Evolutionary conservation across 495 filamentous ascomycete genomes (phyloP), one percentile per base, ranked within the genome.

Genomic region (Sabuloglossum arenarium): DNA sequence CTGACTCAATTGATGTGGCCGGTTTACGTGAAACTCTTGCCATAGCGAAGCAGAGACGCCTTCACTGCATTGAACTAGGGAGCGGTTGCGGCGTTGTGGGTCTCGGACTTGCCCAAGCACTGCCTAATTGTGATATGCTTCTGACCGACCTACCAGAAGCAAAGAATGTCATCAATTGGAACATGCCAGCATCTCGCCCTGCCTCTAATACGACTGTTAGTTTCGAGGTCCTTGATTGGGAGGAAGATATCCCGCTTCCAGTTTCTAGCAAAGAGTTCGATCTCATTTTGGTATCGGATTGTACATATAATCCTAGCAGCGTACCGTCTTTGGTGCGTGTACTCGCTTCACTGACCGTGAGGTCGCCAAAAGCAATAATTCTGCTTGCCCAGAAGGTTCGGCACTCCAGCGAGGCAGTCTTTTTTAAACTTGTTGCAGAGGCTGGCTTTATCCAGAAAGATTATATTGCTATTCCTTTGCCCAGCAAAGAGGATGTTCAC

Each of bases 271-370:
- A 65, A 16, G 59, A 69, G 19, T 68, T 71, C 4, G 83, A 94
- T 64, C 61, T 97, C 31, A 72, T 96, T 24, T 65, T 94, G 5
- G 73, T 94, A 1, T 86, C 88, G 19, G 91, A 98, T 64, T 96
- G 91, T 71, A 98, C 88, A 11, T 98, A 98, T 69, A 98, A 97
- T 65, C 73, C 79, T 31, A 86, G 91, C 64, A 86, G 80, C 46
- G 69, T 88, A 34, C 84, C 84, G 16, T 74, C 79, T 10, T 70
- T 98, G 32, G 86, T 96, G 3, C 68, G 70, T 34, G 85, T 84
- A 0, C 70, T 98, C 14, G 65, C 68, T 21, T 70, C 70, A 8
- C 63, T 95, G 43, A 66, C 72, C 27, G 58, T 68, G 37, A 59
- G 51, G 47, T 79, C 73, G 6, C 73, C 73, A n/a, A 64, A 73